Conservation (phyloP, 2,329 filamentous ascomycete species). For the Tolypocladium inflatum region DNA sequence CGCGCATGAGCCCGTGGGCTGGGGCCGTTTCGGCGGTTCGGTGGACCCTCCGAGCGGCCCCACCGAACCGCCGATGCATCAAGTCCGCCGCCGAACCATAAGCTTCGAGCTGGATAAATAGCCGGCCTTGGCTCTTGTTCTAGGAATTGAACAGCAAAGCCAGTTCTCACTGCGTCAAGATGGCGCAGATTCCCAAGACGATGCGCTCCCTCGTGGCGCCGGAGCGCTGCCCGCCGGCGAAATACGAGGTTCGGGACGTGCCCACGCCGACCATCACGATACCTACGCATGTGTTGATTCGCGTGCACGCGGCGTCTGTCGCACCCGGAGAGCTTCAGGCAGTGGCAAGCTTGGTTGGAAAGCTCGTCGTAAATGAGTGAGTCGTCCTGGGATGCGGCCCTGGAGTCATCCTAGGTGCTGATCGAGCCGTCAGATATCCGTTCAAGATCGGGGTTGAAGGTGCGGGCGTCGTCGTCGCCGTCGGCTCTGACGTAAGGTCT, state of each 20-base stretch:
- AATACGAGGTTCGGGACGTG: conserved; percentile 29
- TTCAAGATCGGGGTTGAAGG: conserved; percentile 18
- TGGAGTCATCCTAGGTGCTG: neutral
- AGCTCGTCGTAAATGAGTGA: conserved; percentile 18
- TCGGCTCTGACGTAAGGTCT: conserved; percentile 16
- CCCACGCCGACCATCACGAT: conserved; percentile 32
- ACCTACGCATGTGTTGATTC: conserved; percentile 33
- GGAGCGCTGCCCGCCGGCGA: conserved; percentile 25
- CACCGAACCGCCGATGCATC: conserved; percentile 5
- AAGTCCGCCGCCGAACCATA: neutral
- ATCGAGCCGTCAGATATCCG: conserved; percentile 9
- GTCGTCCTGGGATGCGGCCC: neutral
- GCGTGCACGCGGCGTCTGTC: conserved; percentile 25
- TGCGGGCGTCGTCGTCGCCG: conserved; percentile 20
- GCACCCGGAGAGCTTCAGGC: conserved; percentile 25
- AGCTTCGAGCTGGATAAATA: neutral
- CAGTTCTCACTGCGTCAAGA: conserved; percentile 5
- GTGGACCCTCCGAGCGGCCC: conserved; percentile 4
- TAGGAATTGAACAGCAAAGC: rapidly evolving
- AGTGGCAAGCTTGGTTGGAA: conserved; percentile 13
- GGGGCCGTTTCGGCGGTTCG: neutral
- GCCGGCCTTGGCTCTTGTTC: neutral
- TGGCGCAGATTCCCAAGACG: conserved; percentile 22
- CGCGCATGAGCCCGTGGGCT: neutral
- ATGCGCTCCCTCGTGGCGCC: conserved; percentile 35